Evolutionary conservation across 2,329 filamentous ascomycete genomes (phyloP).

Genomic region (Fonsecaea nubica): DNA sequence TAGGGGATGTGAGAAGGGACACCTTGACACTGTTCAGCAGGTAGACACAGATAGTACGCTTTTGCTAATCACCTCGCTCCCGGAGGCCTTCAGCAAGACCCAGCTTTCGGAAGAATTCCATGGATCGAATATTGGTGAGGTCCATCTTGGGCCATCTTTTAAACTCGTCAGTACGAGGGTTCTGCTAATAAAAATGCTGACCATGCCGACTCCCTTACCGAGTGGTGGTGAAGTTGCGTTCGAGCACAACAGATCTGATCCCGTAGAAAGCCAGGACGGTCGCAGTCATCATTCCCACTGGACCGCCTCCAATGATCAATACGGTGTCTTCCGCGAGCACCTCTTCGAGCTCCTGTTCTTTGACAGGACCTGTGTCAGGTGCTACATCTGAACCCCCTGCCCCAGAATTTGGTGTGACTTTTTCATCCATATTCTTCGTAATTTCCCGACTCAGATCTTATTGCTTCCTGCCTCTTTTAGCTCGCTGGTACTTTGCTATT

Average conservation of each 20-base stretch:
- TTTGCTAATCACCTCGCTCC: slow-evolving; percentile 7
- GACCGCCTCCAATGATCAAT: slow-evolving; percentile 56
- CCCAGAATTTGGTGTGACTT: neutral
- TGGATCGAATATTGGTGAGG: slow-evolving; percentile 46
- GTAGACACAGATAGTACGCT: neutral
- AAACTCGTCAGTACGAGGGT: slow-evolving; percentile 50
- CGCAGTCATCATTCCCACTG: slow-evolving; percentile 52
- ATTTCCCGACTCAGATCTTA: neutral
- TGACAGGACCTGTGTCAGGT: slow-evolving; percentile 1
- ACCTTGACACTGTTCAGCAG: slow-evolving; percentile 5
- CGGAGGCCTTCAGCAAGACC: slow-evolving; percentile 31
- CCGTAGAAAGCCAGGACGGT: slow-evolving; percentile 22
- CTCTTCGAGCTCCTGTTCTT: neutral
- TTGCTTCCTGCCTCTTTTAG: neutral
- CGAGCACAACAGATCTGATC: slow-evolving; percentile 39
- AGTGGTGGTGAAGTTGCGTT: slow-evolving; percentile 42
- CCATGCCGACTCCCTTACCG: neutral
- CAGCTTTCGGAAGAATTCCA: slow-evolving; percentile 46
- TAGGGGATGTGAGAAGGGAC: slow-evolving; percentile 7
- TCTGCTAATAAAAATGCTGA: slow-evolving; percentile 41
- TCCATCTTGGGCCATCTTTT: slow-evolving; percentile 51
- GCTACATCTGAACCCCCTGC: neutral
- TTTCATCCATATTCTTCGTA: neutral
- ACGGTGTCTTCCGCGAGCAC: slow-evolving; percentile 38
- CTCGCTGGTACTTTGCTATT: neutral